Evolutionary conservation across 2,329 filamentous ascomycete genomes (phyloP).

Genomic region (Phialophora tarda): DNA sequence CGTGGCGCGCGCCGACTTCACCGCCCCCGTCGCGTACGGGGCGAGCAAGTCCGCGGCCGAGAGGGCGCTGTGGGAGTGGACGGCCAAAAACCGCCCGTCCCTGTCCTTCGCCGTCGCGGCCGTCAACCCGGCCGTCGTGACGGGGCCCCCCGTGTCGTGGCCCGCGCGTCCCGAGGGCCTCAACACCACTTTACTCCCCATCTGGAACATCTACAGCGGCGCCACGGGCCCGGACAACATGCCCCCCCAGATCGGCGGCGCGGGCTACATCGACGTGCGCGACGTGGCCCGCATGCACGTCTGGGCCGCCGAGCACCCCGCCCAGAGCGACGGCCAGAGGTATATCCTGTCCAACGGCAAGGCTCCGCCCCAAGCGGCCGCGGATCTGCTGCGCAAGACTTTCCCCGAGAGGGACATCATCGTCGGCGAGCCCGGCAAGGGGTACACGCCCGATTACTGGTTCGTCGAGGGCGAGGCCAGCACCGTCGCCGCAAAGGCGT

Average conservation of each 20-base stretch:
- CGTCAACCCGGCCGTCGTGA: conserved; percentile 39
- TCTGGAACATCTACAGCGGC: conserved; percentile 39
- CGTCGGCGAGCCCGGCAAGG: conserved; percentile 33
- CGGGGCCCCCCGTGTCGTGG: conserved; percentile 38
- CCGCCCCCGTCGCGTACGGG: conserved; percentile 36
- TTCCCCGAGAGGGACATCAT: conserved; percentile 36
- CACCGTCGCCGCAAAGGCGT: conserved; percentile 33
- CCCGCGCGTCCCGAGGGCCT: conserved; percentile 33
- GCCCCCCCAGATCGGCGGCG: conserved; percentile 37
- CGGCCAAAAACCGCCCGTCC: conserved; percentile 15
- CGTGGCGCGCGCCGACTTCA: conserved; percentile 38
- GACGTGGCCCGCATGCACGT: conserved; percentile 39
- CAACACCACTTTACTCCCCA: conserved; percentile 38
- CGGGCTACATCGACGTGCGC: conserved; percentile 39
- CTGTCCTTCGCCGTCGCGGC: conserved; percentile 33
- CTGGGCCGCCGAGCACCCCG: conserved; percentile 38
- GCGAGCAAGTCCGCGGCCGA: conserved; percentile 39
- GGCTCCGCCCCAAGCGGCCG: conserved; percentile 39
- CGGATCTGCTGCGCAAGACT: conserved; percentile 35
- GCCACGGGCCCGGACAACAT: conserved; percentile 10
- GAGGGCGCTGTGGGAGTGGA: conserved; percentile 36
- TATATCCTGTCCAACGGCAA: conserved; percentile 38
- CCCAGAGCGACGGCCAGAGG: conserved; percentile 32
- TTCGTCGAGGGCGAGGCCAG: conserved; percentile 30
- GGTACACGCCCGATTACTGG: conserved; percentile 32